A percentile compares a stretch with the other conserved stretches of the same genome.
Evolutionary conservation across 345 rosid species (phyloP).

Genomic region (Erucastrum elatum): DNA sequence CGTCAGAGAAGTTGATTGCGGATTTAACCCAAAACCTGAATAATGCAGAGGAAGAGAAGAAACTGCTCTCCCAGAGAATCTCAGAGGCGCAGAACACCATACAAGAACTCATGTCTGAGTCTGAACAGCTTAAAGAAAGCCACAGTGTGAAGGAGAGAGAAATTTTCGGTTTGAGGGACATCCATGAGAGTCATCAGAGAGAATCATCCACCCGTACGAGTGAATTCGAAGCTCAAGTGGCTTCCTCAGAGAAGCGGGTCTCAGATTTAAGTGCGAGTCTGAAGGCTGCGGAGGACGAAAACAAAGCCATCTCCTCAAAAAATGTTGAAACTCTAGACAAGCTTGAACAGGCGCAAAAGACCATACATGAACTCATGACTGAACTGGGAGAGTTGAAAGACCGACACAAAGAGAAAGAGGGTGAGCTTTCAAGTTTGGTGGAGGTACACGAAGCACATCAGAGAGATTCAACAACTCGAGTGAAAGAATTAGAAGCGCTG

Average conservation of each 20-base stretch:
- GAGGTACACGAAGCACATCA: slow-evolving; percentile 3
- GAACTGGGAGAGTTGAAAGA: slow-evolving; percentile 53
- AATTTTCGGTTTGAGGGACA: slow-evolving; percentile 43
- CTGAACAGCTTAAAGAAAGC: slow-evolving; percentile 48
- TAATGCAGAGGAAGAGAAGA: slow-evolving; percentile 53
- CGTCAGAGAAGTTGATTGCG: slow-evolving; percentile 50
- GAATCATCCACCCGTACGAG: slow-evolving; percentile 48
- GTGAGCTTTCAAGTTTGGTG: slow-evolving; percentile 11
- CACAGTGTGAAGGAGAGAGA: slow-evolving; percentile 58
- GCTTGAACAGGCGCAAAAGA: slow-evolving; percentile 47
- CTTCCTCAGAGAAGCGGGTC: slow-evolving; percentile 55
- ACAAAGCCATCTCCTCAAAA: slow-evolving; percentile 51
- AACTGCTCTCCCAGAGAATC: slow-evolving; percentile 49
- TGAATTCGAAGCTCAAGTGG: slow-evolving; percentile 39
- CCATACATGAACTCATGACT: slow-evolving; percentile 40
- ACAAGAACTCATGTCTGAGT: slow-evolving; percentile 48
- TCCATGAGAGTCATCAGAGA: slow-evolving; percentile 53
- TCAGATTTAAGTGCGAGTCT: slow-evolving; percentile 49
- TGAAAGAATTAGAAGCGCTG: neutral
- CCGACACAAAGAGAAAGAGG: slow-evolving; percentile 10
- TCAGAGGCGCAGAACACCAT: slow-evolving; percentile 50
- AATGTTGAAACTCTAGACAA: slow-evolving; percentile 51
- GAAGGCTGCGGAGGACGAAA: slow-evolving; percentile 52
- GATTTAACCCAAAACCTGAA: slow-evolving; percentile 49
- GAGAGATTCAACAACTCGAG: slow-evolving; percentile 13